A percentile compares a stretch with the other conserved stretches of the same genome.
Evolutionary conservation across 768 basidiomycete genomes (phyloP).

Genomic region (Filobasidium floriforme): DNA sequence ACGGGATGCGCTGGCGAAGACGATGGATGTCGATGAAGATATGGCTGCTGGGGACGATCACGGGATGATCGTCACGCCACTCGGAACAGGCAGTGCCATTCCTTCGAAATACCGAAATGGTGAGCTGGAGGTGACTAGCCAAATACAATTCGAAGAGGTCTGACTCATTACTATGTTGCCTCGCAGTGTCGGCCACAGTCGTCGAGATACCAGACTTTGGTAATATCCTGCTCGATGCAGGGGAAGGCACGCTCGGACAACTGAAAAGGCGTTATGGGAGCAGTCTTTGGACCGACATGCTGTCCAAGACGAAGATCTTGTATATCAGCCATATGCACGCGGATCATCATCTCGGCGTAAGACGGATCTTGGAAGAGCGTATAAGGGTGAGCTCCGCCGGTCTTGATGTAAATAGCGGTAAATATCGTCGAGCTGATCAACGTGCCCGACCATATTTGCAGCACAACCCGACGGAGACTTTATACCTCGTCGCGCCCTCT

Average conservation of each 20-base stretch:
- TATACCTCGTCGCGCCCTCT: conserved; percentile 57
- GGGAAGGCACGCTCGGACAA: conserved; percentile 91
- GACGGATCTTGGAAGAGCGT: conserved; percentile 65
- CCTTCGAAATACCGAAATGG: conserved; percentile 84
- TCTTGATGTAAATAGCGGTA: neutral
- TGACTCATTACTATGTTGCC: neutral
- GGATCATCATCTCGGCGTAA: conserved; percentile 82
- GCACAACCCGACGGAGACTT: conserved; percentile 61
- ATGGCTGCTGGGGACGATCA: conserved; percentile 18
- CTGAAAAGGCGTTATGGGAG: conserved; percentile 66
- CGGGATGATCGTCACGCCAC: conserved; percentile 58
- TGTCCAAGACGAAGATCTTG: conserved; percentile 1
- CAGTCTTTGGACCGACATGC: neutral
- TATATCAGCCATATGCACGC: conserved; percentile 86
- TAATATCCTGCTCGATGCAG: conserved; percentile 73
- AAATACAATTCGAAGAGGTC: no score
- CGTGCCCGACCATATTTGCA: neutral
- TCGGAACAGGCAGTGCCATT: conserved; percentile 82
- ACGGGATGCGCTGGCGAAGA: conserved; percentile 42
- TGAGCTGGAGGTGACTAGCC: conserved; percentile 40
- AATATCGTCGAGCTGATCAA: neutral
- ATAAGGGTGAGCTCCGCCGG: conserved; percentile 51
- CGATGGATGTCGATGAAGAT: neutral
- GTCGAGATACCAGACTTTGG: conserved; percentile 66
- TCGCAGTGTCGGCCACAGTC: conserved; percentile 58